Evolutionary conservation across 1,139 yeast genomes (phyloP), one percentile per base, ranked within the genome.

Genomic region (Candida sojae): DNA sequence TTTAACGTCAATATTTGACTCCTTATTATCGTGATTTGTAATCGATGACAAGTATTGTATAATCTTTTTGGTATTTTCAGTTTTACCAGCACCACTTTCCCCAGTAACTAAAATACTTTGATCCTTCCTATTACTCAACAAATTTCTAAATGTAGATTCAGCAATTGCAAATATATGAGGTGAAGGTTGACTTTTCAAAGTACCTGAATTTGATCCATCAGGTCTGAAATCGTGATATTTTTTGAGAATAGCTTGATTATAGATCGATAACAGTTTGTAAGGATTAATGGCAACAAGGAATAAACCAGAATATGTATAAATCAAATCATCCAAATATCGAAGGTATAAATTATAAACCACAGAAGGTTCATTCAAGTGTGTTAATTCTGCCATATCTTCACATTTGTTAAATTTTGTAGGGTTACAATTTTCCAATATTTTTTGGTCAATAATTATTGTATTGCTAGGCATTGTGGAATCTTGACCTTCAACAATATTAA

Each of bases 81-180:
- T 93, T 65, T 93, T 93, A 49, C 99, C 99, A 0, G 99, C 99
- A 53, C 99, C 99, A 29, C 96, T 88, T 64, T 95, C 99, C 53
- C 99, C 99, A 1, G 99, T 95, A 10, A 95, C 98, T 47, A 95
- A 73, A 46, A 95, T 90, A 12, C 96, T 85, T 68, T 95, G 99
- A 66, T 92, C 88, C 59, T 84, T 85, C 45, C 73, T 78, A 57
- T 87, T 85, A 30, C 79, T 76, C 21, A 90, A 72, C 66, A 93
- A 75, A 59, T 86, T 88, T 51, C 90, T 79, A 58, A 84, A 89
- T 1, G 99, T 96, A 40, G 84, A 83, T 62, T 93, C 97, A 0
- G 98, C 89, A 30, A 88, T 85, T 2, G 96, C 96, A 67, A 84
- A 95, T 42, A 95, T 91, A 63, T 95, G 99, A 1, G 99, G 99